A percentile compares a stretch with the other conserved stretches of the same genome.
Conservation (phyloP, 495 filamentous ascomycete genomes). For the Cairneyella variabilis region DNA sequence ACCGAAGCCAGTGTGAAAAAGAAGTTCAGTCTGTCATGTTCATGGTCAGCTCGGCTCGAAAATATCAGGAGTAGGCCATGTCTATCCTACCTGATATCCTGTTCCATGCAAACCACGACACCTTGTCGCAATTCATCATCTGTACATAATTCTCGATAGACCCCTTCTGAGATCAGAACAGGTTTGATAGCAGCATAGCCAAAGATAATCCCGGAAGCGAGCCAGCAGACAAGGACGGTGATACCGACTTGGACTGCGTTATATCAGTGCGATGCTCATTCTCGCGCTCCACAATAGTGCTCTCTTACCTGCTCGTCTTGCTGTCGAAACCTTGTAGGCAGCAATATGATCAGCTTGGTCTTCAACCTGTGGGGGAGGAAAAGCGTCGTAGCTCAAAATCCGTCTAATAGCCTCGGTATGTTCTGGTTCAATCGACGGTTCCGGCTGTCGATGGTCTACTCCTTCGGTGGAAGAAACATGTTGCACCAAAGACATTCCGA, state of each 20-base stretch:
- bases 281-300: background rate
- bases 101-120: slow-evolving; percentile 54
- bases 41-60: slow-evolving; percentile 60
- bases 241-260: slow-evolving; percentile 51
- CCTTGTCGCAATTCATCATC: slow-evolving; percentile 37
- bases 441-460: slow-evolving; percentile 33
- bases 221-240: slow-evolving; percentile 59
- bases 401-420: slow-evolving; percentile 26
- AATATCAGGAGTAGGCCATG: no score
- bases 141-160: slow-evolving; percentile 58
- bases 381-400: slow-evolving; percentile 33
- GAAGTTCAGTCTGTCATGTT: slow-evolving; percentile 71
- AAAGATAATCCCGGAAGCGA: slow-evolving; percentile 67
- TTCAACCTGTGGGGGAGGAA: slow-evolving; percentile 20
- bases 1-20: slow-evolving; percentile 95
- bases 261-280: slow-evolving; percentile 2
- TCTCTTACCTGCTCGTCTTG: slow-evolving; percentile 45
- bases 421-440: slow-evolving; percentile 18
- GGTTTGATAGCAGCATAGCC: slow-evolving; percentile 74
- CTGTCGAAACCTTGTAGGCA: slow-evolving; percentile 50
- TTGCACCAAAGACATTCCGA: slow-evolving; percentile 38
- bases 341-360: slow-evolving; percentile 30
- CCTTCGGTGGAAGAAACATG: slow-evolving; percentile 40
- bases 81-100: slow-evolving; percentile 60
- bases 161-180: slow-evolving; percentile 59